A percentile compares a stretch with the other conserved stretches of the same genome.
These are phyloP conservation scores for Tolypocladium inflatum DNA, from an alignment of 2,329 filamentous ascomycete genomes.

Conservation along the genomic window DNA sequence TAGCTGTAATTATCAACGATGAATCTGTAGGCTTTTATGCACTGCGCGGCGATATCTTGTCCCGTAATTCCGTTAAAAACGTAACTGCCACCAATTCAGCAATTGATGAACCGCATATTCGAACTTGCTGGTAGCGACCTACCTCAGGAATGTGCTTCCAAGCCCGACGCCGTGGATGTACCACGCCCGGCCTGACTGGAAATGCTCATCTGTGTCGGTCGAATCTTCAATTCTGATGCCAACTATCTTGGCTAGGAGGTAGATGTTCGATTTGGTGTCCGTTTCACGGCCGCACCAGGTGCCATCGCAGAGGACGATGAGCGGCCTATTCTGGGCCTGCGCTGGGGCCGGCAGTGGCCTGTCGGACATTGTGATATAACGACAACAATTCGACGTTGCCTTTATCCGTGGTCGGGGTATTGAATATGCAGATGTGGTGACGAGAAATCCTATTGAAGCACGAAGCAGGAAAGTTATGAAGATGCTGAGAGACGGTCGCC, in stretches of 20 bases:
- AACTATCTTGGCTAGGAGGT: slow-evolving; percentile 6
- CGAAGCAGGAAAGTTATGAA: background rate
- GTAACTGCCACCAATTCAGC: background rate
- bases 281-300: slow-evolving; percentile 12
- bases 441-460: background rate
- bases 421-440: too few species aligned
- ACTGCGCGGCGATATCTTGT: background rate
- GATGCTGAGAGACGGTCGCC: background rate
- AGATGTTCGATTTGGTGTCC: slow-evolving; percentile 8
- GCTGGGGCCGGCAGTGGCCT: background rate
- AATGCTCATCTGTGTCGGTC: background rate
- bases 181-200: background rate
- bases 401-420: too few species aligned
- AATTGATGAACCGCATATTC: background rate
- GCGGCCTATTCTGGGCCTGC: background rate
- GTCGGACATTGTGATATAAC: background rate
- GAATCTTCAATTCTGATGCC: background rate
- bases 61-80: background rate
- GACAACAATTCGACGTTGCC: background rate
- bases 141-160: background rate
- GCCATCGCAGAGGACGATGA: slow-evolving; percentile 10
- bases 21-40: slow-evolving; percentile 6
- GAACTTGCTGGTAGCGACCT: background rate
- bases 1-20: slow-evolving; percentile 11
- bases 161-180: background rate